Percentiles rank a stretch among this genome's conserved stretches.
Conservation (phyloP, 805 yeast species). For the Cyberlindnera xishuangbannaensis region DNA sequence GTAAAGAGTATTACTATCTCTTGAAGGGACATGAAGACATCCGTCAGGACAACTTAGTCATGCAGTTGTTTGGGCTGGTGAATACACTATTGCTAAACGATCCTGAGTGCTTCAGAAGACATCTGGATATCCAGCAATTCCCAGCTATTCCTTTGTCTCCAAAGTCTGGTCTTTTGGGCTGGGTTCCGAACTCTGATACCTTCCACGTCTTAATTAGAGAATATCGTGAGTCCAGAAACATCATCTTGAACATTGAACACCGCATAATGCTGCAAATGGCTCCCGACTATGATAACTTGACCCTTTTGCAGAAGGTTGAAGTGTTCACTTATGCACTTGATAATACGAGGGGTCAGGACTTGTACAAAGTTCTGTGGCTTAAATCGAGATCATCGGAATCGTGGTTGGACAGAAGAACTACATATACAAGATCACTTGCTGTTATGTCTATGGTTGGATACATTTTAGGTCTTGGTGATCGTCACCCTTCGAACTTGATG, state of each 20-base stretch:
- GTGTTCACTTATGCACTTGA: constrained; percentile 95
- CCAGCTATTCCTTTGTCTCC: constrained; percentile 96
- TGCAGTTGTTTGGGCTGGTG: constrained; percentile 95
- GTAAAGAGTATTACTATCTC: constrained; percentile 75
- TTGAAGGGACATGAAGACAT: constrained; percentile 97
- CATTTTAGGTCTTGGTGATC: constrained; percentile 92
- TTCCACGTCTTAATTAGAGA: constrained; percentile 90
- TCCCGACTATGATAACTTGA: constrained; percentile 84
- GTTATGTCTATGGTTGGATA: constrained; percentile 99
- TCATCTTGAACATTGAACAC: constrained; percentile 86
- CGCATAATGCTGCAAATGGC: constrained; percentile 97
- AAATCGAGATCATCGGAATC: constrained; percentile 95
- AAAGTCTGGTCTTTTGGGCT: constrained; percentile 90
- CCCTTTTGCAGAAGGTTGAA: constrained; percentile 88
- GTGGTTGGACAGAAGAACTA: constrained; percentile 95
- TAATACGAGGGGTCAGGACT: constrained; percentile 92
- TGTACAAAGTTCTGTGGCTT: constrained; percentile 93
- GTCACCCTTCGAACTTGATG: constrained; percentile 97
- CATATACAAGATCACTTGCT: constrained; percentile 92
- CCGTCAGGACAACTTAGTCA: constrained; percentile 93
- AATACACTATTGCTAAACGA: constrained; percentile 85
- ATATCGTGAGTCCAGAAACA: constrained; percentile 86
- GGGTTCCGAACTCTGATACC: constrained; percentile 98
- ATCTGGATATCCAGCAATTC: constrained; percentile 84
- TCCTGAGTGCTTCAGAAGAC: constrained; percentile 94